Evolutionary conservation across 192 early-diverging fungal genomes (phyloP).

Genomic region (Coemansia pectinata): DNA sequence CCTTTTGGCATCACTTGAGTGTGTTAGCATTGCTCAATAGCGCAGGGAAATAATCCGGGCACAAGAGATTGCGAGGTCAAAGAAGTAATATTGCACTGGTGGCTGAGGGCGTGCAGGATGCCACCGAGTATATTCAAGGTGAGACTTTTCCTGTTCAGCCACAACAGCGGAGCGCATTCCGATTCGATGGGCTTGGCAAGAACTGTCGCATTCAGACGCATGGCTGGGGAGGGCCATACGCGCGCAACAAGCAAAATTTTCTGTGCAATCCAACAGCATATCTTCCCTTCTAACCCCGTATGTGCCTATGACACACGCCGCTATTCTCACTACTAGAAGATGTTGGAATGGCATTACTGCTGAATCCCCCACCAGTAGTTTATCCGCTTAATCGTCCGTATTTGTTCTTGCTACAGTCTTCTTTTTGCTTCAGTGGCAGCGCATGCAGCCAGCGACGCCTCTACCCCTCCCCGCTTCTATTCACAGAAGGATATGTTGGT

Average conservation of each 20-base stretch:
- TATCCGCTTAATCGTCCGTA: background rate
- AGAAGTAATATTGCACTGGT: background rate
- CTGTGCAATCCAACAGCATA: background rate
- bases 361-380: background rate
- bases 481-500: background rate
- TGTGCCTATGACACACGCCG: background rate
- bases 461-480: background rate
- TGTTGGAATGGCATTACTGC: background rate
- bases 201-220: background rate
- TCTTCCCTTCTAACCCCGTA: background rate
- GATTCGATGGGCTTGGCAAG: background rate
- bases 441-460: slow-evolving; percentile 1
- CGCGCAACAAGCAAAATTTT: background rate
- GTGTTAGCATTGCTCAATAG: background rate
- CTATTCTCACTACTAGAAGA: background rate
- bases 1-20: background rate
- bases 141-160: background rate
- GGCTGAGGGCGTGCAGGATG: background rate
- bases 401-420: background rate
- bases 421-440: background rate
- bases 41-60: background rate
- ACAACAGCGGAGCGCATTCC: background rate
- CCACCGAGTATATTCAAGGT: background rate
- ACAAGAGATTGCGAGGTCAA: background rate
- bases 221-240: background rate